These are phyloP conservation scores for Mortierella sp. DNA, from an alignment of 371 early-diverging fungal species.

Conservation along the genomic window DNA sequence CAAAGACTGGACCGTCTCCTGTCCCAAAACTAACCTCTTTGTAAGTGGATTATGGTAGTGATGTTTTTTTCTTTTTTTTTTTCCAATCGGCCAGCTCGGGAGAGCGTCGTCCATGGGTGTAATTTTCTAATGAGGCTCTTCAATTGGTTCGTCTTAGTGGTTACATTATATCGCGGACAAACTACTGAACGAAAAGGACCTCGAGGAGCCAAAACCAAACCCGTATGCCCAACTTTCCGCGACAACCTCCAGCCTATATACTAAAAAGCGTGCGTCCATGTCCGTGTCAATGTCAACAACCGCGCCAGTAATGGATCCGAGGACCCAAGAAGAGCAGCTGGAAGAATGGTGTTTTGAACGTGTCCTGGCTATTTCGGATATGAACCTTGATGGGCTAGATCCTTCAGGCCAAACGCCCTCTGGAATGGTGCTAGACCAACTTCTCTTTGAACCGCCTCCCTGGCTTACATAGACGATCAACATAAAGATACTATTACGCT, in stretches of 20 bases:
- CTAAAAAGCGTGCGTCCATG: not conserved
- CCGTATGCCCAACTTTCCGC: no score
- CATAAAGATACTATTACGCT: not conserved
- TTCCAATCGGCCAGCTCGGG: not conserved
- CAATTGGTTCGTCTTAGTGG: conserved; percentile 26
- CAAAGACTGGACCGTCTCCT: conserved; percentile 66
- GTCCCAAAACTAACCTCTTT: conserved; percentile 69
- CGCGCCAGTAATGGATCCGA: not conserved
- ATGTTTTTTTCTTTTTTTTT: conserved; percentile 1
- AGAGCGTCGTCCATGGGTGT: no score
- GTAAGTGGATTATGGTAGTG: conserved; percentile 36
- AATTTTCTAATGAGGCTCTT: not conserved
- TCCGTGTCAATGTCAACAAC: not conserved
- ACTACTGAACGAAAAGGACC: conserved; percentile 39
- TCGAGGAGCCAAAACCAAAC: conserved; percentile 23
- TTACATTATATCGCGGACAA: conserved; percentile 51
- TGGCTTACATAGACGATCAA: not conserved
- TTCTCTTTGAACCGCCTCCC: conserved; percentile 17
- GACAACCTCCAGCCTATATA: not conserved
- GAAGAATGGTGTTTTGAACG: conserved; percentile 49
- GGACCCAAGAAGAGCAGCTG: conserved; percentile 15
- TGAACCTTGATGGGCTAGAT: conserved; percentile 40
- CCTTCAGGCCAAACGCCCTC: conserved; percentile 36
- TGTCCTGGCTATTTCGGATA: conserved; percentile 40
- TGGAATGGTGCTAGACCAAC: conserved; percentile 30